These are phyloP conservation scores for Trifolium pratense DNA, from an alignment of 306 rosid genomes.

Conservation along the genomic window DNA sequence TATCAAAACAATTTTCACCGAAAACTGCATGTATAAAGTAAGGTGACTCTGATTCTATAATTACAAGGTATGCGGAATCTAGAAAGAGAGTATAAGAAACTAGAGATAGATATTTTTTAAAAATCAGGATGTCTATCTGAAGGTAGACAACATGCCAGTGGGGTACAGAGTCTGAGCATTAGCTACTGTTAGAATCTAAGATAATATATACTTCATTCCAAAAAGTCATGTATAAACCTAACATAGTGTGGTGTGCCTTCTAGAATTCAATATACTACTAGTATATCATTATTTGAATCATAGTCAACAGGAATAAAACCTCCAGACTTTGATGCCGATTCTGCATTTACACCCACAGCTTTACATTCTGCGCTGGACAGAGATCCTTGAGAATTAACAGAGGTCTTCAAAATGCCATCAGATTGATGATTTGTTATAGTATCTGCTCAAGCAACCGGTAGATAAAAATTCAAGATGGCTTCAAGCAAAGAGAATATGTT, in stretches of 20 bases:
- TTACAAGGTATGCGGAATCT: background rate
- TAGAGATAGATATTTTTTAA: background rate
- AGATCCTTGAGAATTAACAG: constrained; percentile 53
- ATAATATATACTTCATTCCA: background rate
- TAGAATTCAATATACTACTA: background rate
- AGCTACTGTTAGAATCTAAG: background rate
- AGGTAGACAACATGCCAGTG: background rate
- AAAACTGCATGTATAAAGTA: background rate
- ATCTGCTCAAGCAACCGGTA: constrained; percentile 54
- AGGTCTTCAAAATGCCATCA: constrained; percentile 52
- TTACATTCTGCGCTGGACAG: constrained; percentile 55
- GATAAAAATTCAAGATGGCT: constrained; percentile 26
- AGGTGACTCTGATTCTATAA: constrained; percentile 18
- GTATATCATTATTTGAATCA: background rate
- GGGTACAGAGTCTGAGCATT: background rate
- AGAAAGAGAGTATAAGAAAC: background rate
- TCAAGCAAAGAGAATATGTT: background rate
- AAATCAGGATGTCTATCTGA: background rate
- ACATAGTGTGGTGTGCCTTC: background rate
- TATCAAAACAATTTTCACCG: constrained; percentile 1
- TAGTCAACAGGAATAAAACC: constrained; percentile 48
- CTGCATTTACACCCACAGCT: constrained; percentile 54
- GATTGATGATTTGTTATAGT: constrained; percentile 49
- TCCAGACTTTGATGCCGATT: constrained; percentile 52
- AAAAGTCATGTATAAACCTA: constrained; percentile 10